Evolutionary conservation across 2,329 filamentous ascomycete genomes (phyloP).

Genomic region (Colletotrichum sansevieriae): DNA sequence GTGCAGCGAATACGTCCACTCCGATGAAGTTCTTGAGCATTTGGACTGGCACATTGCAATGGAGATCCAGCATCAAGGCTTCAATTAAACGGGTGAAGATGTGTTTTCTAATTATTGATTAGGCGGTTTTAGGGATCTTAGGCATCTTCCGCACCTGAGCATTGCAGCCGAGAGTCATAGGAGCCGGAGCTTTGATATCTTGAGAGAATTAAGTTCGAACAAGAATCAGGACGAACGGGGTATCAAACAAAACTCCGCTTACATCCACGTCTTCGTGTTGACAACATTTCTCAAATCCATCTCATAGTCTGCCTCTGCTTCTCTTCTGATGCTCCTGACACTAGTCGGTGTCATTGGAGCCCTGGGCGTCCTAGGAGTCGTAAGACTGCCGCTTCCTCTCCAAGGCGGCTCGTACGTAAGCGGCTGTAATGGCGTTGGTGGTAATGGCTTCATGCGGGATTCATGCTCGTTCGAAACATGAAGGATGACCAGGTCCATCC

Average conservation of each 20-base stretch:
- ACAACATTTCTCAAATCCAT: slow-evolving; percentile 23
- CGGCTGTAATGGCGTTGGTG: slow-evolving; percentile 11
- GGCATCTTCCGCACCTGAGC: too few species aligned
- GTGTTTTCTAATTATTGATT: too few species aligned
- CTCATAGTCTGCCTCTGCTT: slow-evolving; percentile 23
- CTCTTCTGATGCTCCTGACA: slow-evolving; percentile 1
- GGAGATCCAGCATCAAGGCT: neutral
- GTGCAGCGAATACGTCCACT: neutral
- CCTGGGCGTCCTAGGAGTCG: neutral
- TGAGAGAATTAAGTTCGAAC: neutral
- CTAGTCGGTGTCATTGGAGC: slow-evolving; percentile 13
- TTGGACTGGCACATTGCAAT: slow-evolving; percentile 7
- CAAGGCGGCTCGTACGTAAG: slow-evolving; percentile 1
- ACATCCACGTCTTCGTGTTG: slow-evolving; percentile 29
- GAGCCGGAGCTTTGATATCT: neutral
- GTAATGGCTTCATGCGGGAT: slow-evolving; percentile 30
- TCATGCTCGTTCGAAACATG: slow-evolving; percentile 22
- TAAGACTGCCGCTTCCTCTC: slow-evolving; percentile 1
- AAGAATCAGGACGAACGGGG: slow-evolving; percentile 1
- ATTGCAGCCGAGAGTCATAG: too few species aligned
- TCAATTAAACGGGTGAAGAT: too few species aligned
- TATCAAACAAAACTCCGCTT: slow-evolving; percentile 7
- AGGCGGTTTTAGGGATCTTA: too few species aligned
- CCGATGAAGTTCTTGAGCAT: neutral
- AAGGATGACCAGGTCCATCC: slow-evolving; percentile 14